Evolutionary conservation across 257 asterid species (phyloP).

Genomic region (Jaltomata sinuosa): DNA sequence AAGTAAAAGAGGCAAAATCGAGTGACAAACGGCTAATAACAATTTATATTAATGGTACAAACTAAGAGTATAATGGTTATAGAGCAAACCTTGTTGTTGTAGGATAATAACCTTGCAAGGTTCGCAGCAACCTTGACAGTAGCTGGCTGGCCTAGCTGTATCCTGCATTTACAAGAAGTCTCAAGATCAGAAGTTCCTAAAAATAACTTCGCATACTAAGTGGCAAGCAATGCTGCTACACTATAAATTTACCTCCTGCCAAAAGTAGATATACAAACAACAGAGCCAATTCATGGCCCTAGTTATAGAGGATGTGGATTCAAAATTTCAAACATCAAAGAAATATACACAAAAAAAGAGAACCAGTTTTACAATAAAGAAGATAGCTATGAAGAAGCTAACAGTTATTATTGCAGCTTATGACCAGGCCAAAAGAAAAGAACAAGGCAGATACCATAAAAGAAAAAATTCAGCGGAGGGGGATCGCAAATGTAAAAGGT

Average conservation of each 20-base stretch:
- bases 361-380: not conserved
- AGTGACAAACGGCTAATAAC: not conserved
- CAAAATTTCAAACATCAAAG: not conserved
- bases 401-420: not conserved
- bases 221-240: not conserved
- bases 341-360: not conserved
- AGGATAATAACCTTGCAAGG: constrained; percentile 51
- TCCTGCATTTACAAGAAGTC: constrained; percentile 29
- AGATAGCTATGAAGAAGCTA: not conserved
- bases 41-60: not conserved
- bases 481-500: not conserved
- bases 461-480: not conserved
- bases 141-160: constrained; percentile 77
- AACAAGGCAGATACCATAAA: not conserved
- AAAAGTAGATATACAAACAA: not conserved
- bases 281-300: not conserved
- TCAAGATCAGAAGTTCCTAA: not conserved
- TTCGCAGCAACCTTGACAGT: constrained; percentile 78
- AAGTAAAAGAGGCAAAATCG: not conserved
- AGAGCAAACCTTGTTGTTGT: constrained; percentile 58
- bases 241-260: not conserved
- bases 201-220: not conserved
- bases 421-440: not conserved
- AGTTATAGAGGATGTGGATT: not conserved
- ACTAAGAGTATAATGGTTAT: not conserved